Evolutionary conservation across 2,329 filamentous ascomycete species (phyloP), one percentile per base, ranked within the genome.

Genomic region (Bipolaris gigantea): DNA sequence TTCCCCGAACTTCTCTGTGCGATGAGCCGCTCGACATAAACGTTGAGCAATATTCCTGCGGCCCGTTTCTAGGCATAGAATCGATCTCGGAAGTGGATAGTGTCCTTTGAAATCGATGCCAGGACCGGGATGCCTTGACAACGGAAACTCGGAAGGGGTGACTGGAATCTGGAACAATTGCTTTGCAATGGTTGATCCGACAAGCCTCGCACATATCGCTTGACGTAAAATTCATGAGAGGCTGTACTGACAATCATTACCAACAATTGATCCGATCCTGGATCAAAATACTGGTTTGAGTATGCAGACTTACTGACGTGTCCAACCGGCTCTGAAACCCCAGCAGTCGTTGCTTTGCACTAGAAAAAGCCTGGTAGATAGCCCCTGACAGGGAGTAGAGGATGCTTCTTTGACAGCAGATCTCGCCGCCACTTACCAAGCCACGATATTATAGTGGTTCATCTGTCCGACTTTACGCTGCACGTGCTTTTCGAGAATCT

Each of bases 21-120:
- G 23, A 35, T 15, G 46, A 35, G 18, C 21, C 25, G 13, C 23
- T 50, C 15, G 33, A 38, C 40, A 35, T 19, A 19, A 36, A 45
- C 18, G 39, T 54, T 30, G 33, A 42, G 1, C 47, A 41, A 48
- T 48, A 54, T 44, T 40, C 34, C 27, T 54, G 27, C 18, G 35
- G 39, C 13, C 34, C 39, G 16, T 41, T 41, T 18, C 47, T 36
- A 27, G 47, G 47, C 21, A 35, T 35, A 21, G 35, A 41, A 36
- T 32, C 30, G 23, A 54, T 50, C 27, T 50, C 39, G 41, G 25
- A 13, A 30, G 27, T 30, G 9, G 10, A 45, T 46, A 30, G 51
- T 35, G 41, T 50, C 46, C 16, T 19, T 45, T 40, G 41, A 33
- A 30, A 46, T 21, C 7, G 40, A 41, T 27, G 40, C 16, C n/a